Conservation (phyloP, 208 protist genomes). For the Angomonas desouzai region DNA sequence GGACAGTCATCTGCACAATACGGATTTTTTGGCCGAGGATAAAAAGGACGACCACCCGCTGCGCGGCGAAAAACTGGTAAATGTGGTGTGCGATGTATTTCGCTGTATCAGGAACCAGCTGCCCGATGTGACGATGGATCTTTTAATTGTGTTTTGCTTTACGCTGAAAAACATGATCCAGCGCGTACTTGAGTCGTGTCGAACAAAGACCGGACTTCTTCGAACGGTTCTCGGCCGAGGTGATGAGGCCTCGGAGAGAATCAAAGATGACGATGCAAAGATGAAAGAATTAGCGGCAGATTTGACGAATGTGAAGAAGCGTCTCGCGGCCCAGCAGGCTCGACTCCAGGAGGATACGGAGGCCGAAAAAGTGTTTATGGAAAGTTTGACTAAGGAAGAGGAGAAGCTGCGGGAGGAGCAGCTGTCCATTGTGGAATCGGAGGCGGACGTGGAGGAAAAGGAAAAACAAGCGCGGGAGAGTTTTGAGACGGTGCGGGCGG, state of each 20-base stretch:
- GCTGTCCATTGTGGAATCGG: not conserved
- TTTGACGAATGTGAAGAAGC: slow-evolving; percentile 14
- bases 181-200: not conserved
- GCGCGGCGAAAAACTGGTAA: slow-evolving; percentile 19
- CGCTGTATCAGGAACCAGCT: slow-evolving; percentile 13
- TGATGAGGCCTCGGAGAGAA: slow-evolving; percentile 21
- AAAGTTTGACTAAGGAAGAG: slow-evolving; percentile 16
- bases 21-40: slow-evolving; percentile 6
- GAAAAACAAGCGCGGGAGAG: slow-evolving; percentile 5
- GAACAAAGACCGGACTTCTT: not conserved
- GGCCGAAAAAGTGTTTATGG: slow-evolving; percentile 13
- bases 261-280: slow-evolving; percentile 6
- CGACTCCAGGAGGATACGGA: not conserved
- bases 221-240: slow-evolving; percentile 15
- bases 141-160: slow-evolving; percentile 37
- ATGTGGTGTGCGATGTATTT: slow-evolving; percentile 24
- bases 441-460: slow-evolving; percentile 18
- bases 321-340: not conserved
- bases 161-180: slow-evolving; percentile 13
- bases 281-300: slow-evolving; percentile 8
- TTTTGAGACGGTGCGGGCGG: slow-evolving; percentile 17
- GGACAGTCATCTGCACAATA: slow-evolving; percentile 6
- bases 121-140: slow-evolving; percentile 22
- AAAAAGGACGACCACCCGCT: slow-evolving; percentile 9
- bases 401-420: slow-evolving; percentile 7